Percentiles rank a stretch among this genome's conserved stretches.
Evolutionary conservation across 2,329 filamentous ascomycete species (phyloP).

Genomic region (Pyricularia sp.): DNA sequence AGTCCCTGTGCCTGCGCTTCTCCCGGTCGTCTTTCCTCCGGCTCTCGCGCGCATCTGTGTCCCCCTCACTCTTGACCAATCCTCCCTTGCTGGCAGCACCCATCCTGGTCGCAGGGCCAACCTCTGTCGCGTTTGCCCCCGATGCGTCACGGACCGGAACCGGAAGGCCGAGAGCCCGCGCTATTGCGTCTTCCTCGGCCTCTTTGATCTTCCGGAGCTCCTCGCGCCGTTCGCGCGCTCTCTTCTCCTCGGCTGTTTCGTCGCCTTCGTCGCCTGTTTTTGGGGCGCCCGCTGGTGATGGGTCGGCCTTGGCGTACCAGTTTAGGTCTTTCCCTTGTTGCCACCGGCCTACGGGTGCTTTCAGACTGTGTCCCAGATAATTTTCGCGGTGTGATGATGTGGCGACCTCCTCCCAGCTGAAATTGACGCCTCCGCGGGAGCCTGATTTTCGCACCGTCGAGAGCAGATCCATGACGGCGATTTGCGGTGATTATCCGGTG

Average conservation of each 20-base stretch:
- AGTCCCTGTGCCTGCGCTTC: background rate
- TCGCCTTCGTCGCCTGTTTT: constrained; percentile 25
- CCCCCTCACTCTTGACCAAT: background rate
- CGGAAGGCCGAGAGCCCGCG: constrained; percentile 68
- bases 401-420: constrained; percentile 93
- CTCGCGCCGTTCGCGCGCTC: constrained; percentile 51
- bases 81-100: background rate
- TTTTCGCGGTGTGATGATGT: constrained; percentile 78
- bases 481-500: background rate
- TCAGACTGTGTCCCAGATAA: constrained; percentile 78
- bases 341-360: constrained; percentile 87
- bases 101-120: background rate
- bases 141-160: background rate
- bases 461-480: constrained; percentile 67
- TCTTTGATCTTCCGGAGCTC: constrained; percentile 77
- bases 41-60: background rate
- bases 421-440: constrained; percentile 86
- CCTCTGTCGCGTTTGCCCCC: background rate
- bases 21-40: background rate
- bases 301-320: constrained; percentile 51
- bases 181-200: constrained; percentile 84
- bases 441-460: constrained; percentile 83
- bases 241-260: constrained; percentile 46
- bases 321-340: constrained; percentile 59
- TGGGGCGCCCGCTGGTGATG: constrained; percentile 14